Percentiles rank a stretch among this genome's conserved stretches.
Evolutionary conservation across 352 stramenopile genomes (phyloP).

Genomic region (Phytophthora megakarya): DNA sequence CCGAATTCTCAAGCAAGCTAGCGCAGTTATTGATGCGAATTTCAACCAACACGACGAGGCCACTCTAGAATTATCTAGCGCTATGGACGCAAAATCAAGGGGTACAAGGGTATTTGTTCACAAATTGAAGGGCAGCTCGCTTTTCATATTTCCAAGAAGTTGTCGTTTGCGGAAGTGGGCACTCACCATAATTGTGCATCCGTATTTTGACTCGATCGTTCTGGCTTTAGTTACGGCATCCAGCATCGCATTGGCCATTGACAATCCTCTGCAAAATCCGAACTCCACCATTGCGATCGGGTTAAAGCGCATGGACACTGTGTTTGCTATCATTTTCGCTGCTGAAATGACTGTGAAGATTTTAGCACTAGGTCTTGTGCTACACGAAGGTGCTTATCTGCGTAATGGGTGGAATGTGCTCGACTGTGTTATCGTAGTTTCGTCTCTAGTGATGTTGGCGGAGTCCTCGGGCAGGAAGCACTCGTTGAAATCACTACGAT

Average conservation of each 20-base stretch:
- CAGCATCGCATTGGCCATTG: slow-evolving; percentile 82
- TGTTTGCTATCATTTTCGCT: slow-evolving; percentile 80
- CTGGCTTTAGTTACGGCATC: slow-evolving; percentile 79
- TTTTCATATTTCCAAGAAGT: slow-evolving; percentile 58
- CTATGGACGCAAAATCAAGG: not conserved
- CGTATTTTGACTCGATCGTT: slow-evolving; percentile 80
- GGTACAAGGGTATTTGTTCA: not conserved
- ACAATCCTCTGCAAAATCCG: slow-evolving; percentile 79
- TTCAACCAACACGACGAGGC: not conserved
- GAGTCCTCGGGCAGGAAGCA: slow-evolving; percentile 39
- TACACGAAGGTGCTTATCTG: slow-evolving; percentile 79
- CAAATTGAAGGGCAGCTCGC: slow-evolving; percentile 21
- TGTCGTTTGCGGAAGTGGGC: slow-evolving; percentile 42
- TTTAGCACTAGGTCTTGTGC: slow-evolving; percentile 76
- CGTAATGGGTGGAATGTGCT: slow-evolving; percentile 89
- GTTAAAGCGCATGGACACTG: slow-evolving; percentile 67
- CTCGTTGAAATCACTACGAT: slow-evolving; percentile 74
- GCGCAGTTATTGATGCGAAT: not conserved
- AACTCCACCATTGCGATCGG: slow-evolving; percentile 34
- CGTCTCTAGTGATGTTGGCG: slow-evolving; percentile 71
- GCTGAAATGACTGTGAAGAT: slow-evolving; percentile 90
- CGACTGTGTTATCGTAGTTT: slow-evolving; percentile 85
- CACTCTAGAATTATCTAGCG: not conserved
- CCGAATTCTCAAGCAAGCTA: slow-evolving; percentile 3
- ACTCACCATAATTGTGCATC: slow-evolving; percentile 61